Percentiles rank a stretch among this genome's conserved stretches.
These are phyloP conservation scores for Pestalotiopsis sp. DNA, from an alignment of 2,329 filamentous ascomycete species.

Conservation along the genomic window DNA sequence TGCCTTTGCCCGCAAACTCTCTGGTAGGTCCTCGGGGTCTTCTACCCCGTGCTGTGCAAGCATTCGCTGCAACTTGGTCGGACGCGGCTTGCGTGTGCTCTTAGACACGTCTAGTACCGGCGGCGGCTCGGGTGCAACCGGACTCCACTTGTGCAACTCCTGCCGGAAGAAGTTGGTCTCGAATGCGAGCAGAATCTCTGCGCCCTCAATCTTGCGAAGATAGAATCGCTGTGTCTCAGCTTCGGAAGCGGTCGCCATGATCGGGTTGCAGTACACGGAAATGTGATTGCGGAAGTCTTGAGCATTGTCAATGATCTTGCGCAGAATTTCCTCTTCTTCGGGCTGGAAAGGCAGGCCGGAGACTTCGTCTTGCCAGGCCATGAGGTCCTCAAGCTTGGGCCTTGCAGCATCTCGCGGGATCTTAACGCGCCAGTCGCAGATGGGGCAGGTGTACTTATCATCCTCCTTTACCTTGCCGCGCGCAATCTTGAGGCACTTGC, in stretches of 20 bases:
- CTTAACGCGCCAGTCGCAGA: constrained; percentile 96
- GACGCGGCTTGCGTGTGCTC: constrained; percentile 92
- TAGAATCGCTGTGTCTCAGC: constrained; percentile 92
- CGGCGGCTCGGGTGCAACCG: constrained; percentile 83
- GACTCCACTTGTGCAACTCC: constrained; percentile 92
- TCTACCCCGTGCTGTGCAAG: constrained; percentile 87
- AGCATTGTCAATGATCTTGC: constrained; percentile 85
- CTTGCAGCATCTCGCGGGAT: constrained; percentile 95
- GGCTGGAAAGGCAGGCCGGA: constrained; percentile 85
- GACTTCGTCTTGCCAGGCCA: constrained; percentile 84
- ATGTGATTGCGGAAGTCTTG: constrained; percentile 84
- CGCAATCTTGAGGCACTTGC: constrained; percentile 97
- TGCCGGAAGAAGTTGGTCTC: constrained; percentile 99
- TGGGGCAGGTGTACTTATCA: constrained; percentile 96
- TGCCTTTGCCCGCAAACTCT: constrained; percentile 78
- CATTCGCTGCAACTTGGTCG: constrained; percentile 95
- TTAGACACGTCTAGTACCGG: constrained; percentile 85
- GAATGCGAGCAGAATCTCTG: constrained; percentile 85
- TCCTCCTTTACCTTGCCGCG: constrained; percentile 97
- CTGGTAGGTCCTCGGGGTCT: constrained; percentile 87
- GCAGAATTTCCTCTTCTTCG: constrained; percentile 86
- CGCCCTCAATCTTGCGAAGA: constrained; percentile 93
- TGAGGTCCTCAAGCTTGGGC: constrained; percentile 89
- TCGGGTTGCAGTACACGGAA: constrained; percentile 76
- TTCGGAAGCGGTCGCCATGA: constrained; percentile 82